Evolutionary conservation across 202 grass and related monocot species (phyloP).

Genomic region (Musa balbisiana): DNA sequence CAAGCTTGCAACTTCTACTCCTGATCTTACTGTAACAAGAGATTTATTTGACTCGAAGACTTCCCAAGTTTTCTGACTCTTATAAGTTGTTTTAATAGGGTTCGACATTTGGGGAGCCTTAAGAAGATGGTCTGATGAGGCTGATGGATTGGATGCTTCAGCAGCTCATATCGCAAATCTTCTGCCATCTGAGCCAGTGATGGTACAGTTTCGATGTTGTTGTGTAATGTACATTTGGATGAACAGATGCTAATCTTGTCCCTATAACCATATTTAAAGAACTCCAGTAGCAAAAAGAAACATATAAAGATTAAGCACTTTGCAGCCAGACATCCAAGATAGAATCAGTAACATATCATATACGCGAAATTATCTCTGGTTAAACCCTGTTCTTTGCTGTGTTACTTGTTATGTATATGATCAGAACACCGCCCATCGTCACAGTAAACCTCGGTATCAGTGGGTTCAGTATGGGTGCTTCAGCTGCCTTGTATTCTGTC

Average conservation of each 20-base stretch:
- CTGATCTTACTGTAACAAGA: too few relatives aligned
- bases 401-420: too few relatives aligned
- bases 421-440: not conserved
- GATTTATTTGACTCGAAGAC: conserved; percentile 2
- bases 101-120: conserved; percentile 78
- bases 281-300: too few relatives aligned
- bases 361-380: too few relatives aligned
- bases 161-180: conserved; percentile 77
- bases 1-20: too few relatives aligned
- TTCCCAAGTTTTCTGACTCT: not conserved
- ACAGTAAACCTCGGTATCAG: conserved; percentile 14
- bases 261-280: too few relatives aligned
- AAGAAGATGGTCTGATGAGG: conserved; percentile 72
- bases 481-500: conserved; percentile 4
- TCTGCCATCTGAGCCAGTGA: conserved; percentile 70
- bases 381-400: too few relatives aligned
- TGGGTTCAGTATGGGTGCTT: conserved; percentile 15
- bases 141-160: conserved; percentile 72
- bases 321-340: too few relatives aligned
- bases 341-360: too few relatives aligned
- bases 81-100: conserved; percentile 38
- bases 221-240: not conserved
- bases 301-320: too few relatives aligned
- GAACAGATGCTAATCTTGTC: too few relatives aligned
- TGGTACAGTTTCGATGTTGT: conserved; percentile 30